A percentile compares a stretch with the other conserved stretches of the same genome.
Evolutionary conservation across 176 grass and related monocot species (phyloP).

Genomic region (Cenchrus americanus): DNA sequence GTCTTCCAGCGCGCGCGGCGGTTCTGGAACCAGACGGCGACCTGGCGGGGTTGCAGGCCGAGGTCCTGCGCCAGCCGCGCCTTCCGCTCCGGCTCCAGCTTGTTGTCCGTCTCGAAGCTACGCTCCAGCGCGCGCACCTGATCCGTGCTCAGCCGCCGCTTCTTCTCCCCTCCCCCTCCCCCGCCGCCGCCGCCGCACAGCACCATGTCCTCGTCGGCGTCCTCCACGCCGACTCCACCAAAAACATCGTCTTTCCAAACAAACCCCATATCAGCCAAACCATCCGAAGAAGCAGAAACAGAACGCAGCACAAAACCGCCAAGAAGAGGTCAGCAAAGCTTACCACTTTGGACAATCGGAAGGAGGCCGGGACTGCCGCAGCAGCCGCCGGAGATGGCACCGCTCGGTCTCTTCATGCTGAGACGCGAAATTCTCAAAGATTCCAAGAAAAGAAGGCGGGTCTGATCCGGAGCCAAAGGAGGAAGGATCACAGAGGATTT

Average conservation of each 20-base stretch:
- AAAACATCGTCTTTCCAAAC: constrained; percentile 34
- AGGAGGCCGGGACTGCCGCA: neutral
- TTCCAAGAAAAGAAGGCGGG: constrained; percentile 2
- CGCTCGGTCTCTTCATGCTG: constrained; percentile 30
- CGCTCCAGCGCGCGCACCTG: constrained; percentile 74
- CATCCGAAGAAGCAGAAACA: neutral
- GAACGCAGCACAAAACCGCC: neutral
- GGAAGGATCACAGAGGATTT: neutral
- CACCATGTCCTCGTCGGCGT: constrained; percentile 34
- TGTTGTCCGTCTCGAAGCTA: constrained; percentile 86
- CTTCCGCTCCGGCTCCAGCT: constrained; percentile 88
- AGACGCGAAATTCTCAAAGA: neutral
- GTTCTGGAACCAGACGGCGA: constrained; percentile 93
- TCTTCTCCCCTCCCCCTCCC: constrained; percentile 54
- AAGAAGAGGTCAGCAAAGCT: neutral
- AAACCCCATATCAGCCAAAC: constrained; percentile 13
- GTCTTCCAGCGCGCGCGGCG: constrained; percentile 87
- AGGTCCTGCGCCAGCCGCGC: constrained; percentile 66
- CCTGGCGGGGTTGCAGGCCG: constrained; percentile 79
- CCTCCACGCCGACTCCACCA: constrained; percentile 3
- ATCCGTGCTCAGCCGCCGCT: constrained; percentile 68
- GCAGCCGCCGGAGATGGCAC: constrained; percentile 8
- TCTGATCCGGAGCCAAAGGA: neutral
- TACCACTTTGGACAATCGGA: constrained; percentile 8
- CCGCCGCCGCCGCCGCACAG: constrained; percentile 6